Conservation (phyloP, 2,329 filamentous ascomycete genomes). For the Ophiostoma populinum region DNA sequence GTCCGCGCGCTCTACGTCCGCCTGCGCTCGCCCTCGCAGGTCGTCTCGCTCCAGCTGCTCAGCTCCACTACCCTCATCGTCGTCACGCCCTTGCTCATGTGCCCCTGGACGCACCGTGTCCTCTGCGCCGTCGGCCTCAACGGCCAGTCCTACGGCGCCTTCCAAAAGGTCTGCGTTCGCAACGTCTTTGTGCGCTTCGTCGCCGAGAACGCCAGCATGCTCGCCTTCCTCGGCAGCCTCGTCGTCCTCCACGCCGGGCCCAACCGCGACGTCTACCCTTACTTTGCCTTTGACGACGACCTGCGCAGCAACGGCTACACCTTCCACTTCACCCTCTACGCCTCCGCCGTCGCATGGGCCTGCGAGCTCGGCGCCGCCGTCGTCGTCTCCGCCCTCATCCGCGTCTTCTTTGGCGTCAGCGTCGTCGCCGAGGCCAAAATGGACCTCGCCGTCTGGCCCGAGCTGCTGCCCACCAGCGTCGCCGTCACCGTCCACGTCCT, state of each 20-base stretch:
- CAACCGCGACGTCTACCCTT: conserved; percentile 52
- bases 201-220: conserved; percentile 51
- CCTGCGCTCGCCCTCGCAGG: conserved; percentile 46
- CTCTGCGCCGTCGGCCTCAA: conserved; percentile 37
- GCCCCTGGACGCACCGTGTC: conserved; percentile 36
- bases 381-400: conserved; percentile 39
- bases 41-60: conserved; percentile 47
- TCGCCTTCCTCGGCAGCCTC: conserved; percentile 46
- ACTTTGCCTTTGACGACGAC: conserved; percentile 46
- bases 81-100: conserved; percentile 47
- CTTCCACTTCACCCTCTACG: conserved; percentile 45
- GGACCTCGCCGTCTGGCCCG: conserved; percentile 49
- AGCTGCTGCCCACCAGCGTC: conserved; percentile 47
- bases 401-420: conserved; percentile 40
- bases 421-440: conserved; percentile 47
- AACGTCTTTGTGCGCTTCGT: conserved; percentile 52
- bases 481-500: conserved; percentile 50
- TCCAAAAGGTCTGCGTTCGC: conserved; percentile 47
- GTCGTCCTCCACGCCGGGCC: conserved; percentile 48
- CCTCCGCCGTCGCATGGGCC: conserved; percentile 46
- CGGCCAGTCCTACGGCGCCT: conserved; percentile 41
- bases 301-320: conserved; percentile 26
- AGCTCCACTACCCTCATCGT: conserved; percentile 48
- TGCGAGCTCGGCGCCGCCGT: conserved; percentile 47
- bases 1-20: conserved; percentile 52